These are phyloP conservation scores for Citropsis articulata DNA, from an alignment of 345 rosid genomes.

Conservation along the genomic window DNA sequence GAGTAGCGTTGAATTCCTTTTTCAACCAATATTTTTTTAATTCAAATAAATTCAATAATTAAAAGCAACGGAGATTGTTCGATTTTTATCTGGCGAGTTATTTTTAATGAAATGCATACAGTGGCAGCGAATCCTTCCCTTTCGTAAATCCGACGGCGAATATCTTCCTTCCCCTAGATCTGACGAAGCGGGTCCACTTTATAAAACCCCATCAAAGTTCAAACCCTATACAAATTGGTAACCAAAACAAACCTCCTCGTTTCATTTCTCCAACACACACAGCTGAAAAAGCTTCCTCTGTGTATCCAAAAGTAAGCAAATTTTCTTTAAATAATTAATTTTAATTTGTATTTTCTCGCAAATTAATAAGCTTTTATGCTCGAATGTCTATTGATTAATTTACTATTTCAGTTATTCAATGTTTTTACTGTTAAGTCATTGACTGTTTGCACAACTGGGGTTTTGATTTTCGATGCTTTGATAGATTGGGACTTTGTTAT, in stretches of 20 bases:
- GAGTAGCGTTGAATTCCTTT: too few relatives aligned
- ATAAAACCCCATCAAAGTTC: not conserved
- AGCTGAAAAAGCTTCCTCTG: not conserved
- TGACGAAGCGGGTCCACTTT: not conserved
- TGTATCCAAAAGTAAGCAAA: constrained; percentile 1
- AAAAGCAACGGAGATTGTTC: too few relatives aligned
- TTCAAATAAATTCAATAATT: too few relatives aligned
- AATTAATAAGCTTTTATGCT: not conserved
- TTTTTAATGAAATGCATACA: too few relatives aligned
- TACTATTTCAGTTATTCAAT: not conserved
- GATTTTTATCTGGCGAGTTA: too few relatives aligned
- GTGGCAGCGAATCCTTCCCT: not conserved
- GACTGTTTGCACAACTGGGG: not conserved
- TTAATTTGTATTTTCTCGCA: not conserved
- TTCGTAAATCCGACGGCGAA: not conserved
- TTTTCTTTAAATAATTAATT: not conserved
- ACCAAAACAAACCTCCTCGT: not conserved
- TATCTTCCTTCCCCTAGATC: not conserved
- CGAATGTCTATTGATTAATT: not conserved
- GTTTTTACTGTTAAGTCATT: not conserved
- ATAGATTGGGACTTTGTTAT: not conserved
- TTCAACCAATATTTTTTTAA: too few relatives aligned
- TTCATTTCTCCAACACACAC: not conserved
- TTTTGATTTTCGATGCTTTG: not conserved
- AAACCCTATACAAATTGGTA: not conserved